phyloP scores from a whole-genome alignment of 1,284 basidiomycete genomes.

The Porodaedalea pini region DNA sequence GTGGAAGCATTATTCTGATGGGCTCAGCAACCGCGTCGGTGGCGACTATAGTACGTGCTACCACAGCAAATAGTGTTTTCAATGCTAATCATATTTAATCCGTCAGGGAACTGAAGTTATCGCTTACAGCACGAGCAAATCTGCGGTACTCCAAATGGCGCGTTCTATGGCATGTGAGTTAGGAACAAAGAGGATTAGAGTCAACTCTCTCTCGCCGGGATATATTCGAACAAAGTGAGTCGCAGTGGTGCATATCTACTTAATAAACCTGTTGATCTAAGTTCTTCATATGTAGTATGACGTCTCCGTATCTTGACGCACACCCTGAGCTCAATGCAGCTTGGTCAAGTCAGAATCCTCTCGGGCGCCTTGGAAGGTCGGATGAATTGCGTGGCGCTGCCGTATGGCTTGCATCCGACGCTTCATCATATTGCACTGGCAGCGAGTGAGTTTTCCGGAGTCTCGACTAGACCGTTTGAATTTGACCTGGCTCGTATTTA shows the following conservation, averaged over 20 bases:
- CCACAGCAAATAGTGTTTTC: not conserved
- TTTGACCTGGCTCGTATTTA: not conserved
- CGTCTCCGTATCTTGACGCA: constrained; percentile 67
- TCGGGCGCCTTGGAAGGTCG: constrained; percentile 72
- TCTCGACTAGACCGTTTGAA: not conserved
- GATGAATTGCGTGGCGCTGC: constrained; percentile 79
- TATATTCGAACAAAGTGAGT: constrained; percentile 69
- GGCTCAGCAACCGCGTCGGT: constrained; percentile 83
- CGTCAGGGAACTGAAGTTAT: constrained; percentile 64
- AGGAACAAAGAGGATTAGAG: constrained; percentile 64
- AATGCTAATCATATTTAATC: constrained; percentile 37
- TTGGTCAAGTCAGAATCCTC: constrained; percentile 71
- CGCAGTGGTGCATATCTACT: constrained; percentile 7
- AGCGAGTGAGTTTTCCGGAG: constrained; percentile 55
- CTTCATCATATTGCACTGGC: constrained; percentile 72
- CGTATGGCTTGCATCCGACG: constrained; percentile 77
- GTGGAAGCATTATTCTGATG: constrained; percentile 79
- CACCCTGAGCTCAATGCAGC: constrained; percentile 67
- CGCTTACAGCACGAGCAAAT: constrained; percentile 80
- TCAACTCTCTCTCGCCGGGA: constrained; percentile 72
- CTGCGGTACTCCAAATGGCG: constrained; percentile 78
- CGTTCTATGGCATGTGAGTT: constrained; percentile 84
- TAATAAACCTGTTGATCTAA: not conserved
- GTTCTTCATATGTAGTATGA: constrained; percentile 43
- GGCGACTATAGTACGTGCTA: constrained; percentile 46